Conservation (phyloP, 2,329 filamentous ascomycete species). For the Ceratocystis cacaofunesta region DNA sequence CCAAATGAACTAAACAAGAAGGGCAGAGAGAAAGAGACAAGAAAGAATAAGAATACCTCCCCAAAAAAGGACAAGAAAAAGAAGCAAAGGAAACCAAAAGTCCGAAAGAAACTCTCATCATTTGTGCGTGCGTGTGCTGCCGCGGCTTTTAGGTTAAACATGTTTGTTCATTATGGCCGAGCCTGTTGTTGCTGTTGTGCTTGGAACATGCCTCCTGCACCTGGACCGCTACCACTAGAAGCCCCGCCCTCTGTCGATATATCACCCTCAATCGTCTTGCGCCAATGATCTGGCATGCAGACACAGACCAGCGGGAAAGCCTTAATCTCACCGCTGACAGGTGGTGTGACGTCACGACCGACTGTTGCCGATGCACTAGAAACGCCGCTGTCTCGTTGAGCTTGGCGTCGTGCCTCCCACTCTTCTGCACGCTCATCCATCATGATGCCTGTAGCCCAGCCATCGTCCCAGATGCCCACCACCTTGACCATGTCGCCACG, state of each 20-base stretch:
- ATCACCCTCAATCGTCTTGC: constrained; percentile 89
- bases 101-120: constrained; percentile 3
- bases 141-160: not conserved
- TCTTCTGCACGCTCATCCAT: constrained; percentile 74
- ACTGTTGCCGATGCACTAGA: constrained; percentile 52
- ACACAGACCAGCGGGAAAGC: constrained; percentile 95
- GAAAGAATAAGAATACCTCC: not conserved
- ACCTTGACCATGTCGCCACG: constrained; percentile 97
- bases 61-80: not conserved
- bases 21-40: not conserved
- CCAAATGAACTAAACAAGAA: constrained; percentile 4
- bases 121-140: not conserved
- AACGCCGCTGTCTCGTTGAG: constrained; percentile 84
- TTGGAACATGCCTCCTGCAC: not conserved
- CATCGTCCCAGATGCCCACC: constrained; percentile 97
- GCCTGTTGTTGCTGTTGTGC: not conserved
- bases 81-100: not conserved
- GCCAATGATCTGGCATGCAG: constrained; percentile 89
- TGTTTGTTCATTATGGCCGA: constrained; percentile 4
- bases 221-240: constrained; percentile 25
- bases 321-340: constrained; percentile 71
- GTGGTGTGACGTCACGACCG: constrained; percentile 44
- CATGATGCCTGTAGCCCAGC: constrained; percentile 89
- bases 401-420: constrained; percentile 61
- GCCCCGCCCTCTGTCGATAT: constrained; percentile 47